Percentiles rank a stretch among this genome's conserved stretches.
phyloP scores from a whole-genome alignment of 768 basidiomycete species.

The Scleroderma bovista region DNA sequence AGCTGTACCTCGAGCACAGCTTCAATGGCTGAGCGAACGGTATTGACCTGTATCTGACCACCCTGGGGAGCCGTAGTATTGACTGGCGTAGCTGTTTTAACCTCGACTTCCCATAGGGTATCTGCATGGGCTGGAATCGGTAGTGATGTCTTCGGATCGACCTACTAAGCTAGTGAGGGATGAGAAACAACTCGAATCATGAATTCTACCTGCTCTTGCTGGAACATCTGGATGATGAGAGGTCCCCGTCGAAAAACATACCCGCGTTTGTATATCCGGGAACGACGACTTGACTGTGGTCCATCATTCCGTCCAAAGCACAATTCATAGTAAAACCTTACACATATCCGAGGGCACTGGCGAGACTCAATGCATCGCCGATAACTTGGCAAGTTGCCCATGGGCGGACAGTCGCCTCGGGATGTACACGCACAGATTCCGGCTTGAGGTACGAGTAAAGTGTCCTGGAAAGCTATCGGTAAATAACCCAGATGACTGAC shows the following conservation, averaged over 20 bases:
- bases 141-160: slow-evolving; percentile 69
- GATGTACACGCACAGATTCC: slow-evolving; percentile 77
- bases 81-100: slow-evolving; percentile 75
- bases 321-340: slow-evolving; percentile 30
- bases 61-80: slow-evolving; percentile 46
- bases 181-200: neutral
- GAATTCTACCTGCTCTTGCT: slow-evolving; percentile 66
- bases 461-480: slow-evolving; percentile 40
- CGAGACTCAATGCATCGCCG: slow-evolving; percentile 77
- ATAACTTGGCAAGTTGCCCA: slow-evolving; percentile 77
- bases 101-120: slow-evolving; percentile 85
- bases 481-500: neutral
- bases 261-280: slow-evolving; percentile 78
- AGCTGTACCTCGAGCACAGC: slow-evolving; percentile 77
- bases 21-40: slow-evolving; percentile 63
- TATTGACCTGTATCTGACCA: slow-evolving; percentile 52
- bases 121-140: slow-evolving; percentile 75
- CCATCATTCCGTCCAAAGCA: slow-evolving; percentile 2
- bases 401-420: slow-evolving; percentile 82
- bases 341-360: slow-evolving; percentile 74
- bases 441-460: slow-evolving; percentile 80
- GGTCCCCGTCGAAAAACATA: slow-evolving; percentile 69
- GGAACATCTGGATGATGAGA: slow-evolving; percentile 76
- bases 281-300: slow-evolving; percentile 43
- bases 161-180: slow-evolving; percentile 33